Evolutionary conservation across 805 yeast genomes (phyloP), one percentile per base, ranked within the genome.

Genomic region (Saturnispora mendoncae): DNA sequence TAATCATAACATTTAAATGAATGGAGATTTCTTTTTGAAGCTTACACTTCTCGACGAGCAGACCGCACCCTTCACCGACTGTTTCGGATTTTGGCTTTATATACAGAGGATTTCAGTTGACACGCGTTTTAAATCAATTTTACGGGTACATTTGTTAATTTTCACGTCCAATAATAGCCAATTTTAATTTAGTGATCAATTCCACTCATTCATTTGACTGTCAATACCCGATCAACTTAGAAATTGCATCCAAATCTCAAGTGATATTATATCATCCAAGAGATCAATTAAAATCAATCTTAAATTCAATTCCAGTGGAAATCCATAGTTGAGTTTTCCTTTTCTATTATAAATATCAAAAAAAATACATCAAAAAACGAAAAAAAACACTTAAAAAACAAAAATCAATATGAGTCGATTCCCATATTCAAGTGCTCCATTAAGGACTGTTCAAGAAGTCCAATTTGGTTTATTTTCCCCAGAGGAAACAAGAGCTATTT

Each of bases 401-500:
- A n/a, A 39, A 38, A 25, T 32, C 17, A 39, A 18, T 29, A 59
- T 61, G 66, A 61, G 65, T 51, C 57, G 60, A 63, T 81, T 90
- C 63, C 94, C 96, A 58, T 88, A 84, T 72, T 92, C 97, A 45
- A 87, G 97, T 70, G 98, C 98, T 47, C 98, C 98, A 42, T 77
- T 92, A 64, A 86, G 97, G 64, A 80, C 96, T 39, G 88, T 92
- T 48, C 90, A 88, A 67, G 98, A 92, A 74, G 97, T 88, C 60
- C 98, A 92, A 71, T 94, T 92, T 71, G 98, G 99, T 48, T 78
- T 92, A 55, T 77, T 92, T 49, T 87, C 97, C 24, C 98, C 99
- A 21, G 98, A 92, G 68, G 98, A 92, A 71, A 74, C 82, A 49
- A 83, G 96, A 64, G 97, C 97, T 38, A 88, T 92, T 51, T 85